Percentiles rank a stretch among this genome's conserved stretches.
Conservation (phyloP, 139 green algal species). For the Volvox africanus region DNA sequence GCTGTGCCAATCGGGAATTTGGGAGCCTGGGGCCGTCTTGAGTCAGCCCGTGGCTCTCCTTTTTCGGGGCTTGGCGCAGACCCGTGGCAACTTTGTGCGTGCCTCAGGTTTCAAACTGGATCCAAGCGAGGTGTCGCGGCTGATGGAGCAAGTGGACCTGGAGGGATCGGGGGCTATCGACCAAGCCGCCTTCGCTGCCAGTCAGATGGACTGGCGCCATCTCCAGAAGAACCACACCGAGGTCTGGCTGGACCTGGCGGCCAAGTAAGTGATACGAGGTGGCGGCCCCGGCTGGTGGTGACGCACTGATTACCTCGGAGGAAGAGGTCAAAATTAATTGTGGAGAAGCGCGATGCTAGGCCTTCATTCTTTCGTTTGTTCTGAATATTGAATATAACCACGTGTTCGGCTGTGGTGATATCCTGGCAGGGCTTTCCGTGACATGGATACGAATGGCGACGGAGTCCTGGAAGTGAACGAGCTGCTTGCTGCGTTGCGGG, state of each 20-base stretch:
- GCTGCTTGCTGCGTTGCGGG: conserved; percentile 51
- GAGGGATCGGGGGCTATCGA: conserved; percentile 53
- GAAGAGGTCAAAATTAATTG: background rate
- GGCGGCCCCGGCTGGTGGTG: no score
- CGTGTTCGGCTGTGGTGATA: no score
- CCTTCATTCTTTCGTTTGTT: no score
- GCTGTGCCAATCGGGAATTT: no score
- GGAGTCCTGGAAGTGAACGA: conserved; percentile 54
- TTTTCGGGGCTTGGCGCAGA: no score
- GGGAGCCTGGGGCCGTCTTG: no score
- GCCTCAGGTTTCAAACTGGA: conserved; percentile 54
- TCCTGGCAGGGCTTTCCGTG: conserved; percentile 45
- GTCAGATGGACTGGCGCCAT: conserved; percentile 71
- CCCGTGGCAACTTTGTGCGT: no score
- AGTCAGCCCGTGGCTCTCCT: no score
- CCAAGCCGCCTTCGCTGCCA: conserved; percentile 56
- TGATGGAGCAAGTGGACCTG: conserved; percentile 55
- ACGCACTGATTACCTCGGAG: no score
- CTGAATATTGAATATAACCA: no score
- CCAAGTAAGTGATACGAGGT: background rate
- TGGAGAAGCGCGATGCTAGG: background rate
- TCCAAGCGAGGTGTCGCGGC: conserved; percentile 50
- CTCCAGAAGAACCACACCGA: conserved; percentile 71
- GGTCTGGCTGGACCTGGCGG: conserved; percentile 76
- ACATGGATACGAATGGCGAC: conserved; percentile 57